phyloP scores from a whole-genome alignment of 176 grass and related monocot species.

The Rhynchospora breviuscula region DNA sequence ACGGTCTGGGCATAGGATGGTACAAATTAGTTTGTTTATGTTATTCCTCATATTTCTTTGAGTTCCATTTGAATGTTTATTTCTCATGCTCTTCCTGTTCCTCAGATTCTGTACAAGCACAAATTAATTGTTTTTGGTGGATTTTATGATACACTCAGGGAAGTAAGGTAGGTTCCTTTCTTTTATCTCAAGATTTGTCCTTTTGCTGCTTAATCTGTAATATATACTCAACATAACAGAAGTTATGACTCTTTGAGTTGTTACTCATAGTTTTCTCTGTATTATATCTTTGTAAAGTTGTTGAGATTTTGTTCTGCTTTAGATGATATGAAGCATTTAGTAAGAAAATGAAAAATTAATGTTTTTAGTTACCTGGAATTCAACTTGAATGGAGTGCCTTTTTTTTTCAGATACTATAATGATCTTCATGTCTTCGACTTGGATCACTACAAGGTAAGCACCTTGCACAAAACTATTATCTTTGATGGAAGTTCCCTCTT shows the following conservation, averaged over 20 bases:
- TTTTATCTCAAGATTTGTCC: not conserved
- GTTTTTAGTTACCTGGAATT: not conserved
- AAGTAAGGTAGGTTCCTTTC: conserved; percentile 66
- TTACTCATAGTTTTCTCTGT: not conserved
- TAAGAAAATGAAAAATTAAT: not conserved
- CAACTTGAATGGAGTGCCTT: conserved; percentile 18
- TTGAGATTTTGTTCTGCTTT: conserved; percentile 9
- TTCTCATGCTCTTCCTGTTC: conserved; percentile 23
- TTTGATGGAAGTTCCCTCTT: not conserved
- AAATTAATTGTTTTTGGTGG: conserved; percentile 96
- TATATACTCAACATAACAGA: not conserved
- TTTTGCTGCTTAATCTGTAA: not conserved
- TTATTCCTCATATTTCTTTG: not conserved
- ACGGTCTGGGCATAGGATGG: conserved; percentile 94
- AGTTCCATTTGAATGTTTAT: conserved; percentile 12
- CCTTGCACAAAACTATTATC: conserved; percentile 4
- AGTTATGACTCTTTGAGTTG: not conserved
- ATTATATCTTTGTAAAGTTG: not conserved
- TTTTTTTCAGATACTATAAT: conserved; percentile 71
- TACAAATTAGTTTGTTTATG: conserved; percentile 28
- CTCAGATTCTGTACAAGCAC: conserved; percentile 94
- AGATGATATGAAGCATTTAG: not conserved
- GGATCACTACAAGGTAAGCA: conserved; percentile 87
- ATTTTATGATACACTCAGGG: conserved; percentile 97
- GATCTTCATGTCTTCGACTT: conserved; percentile 95